Percentiles rank a stretch among this genome's conserved stretches.
Conservation (phyloP, 2,329 filamentous ascomycete genomes). For the Colletotrichum tropicicola region DNA sequence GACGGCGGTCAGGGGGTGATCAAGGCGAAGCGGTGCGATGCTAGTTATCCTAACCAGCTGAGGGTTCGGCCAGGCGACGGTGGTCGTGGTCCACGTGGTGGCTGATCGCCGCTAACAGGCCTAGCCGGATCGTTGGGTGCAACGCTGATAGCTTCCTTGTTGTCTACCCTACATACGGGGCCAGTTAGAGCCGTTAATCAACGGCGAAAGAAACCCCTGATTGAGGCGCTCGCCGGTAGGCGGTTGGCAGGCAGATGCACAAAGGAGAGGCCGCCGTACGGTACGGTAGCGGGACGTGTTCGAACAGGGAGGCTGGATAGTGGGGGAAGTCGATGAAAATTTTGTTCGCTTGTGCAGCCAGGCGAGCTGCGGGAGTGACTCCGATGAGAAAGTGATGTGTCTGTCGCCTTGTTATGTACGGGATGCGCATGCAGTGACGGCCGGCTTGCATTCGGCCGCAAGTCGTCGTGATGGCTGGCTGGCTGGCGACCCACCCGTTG, state of each 20-base stretch:
- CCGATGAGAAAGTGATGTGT: not conserved
- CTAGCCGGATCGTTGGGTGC: conserved; percentile 12
- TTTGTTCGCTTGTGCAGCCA: conserved; percentile 5
- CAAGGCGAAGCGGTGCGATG: not conserved
- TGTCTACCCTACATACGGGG: not conserved
- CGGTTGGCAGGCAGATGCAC: not conserved
- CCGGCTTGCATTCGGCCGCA: conserved; percentile 15
- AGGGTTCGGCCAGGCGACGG: too few relatives aligned
- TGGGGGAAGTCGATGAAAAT: not conserved
- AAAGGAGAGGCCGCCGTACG: not conserved
- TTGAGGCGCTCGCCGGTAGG: not conserved
- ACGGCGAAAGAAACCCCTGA: conserved; percentile 1
- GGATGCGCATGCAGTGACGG: not conserved
- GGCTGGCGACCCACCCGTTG: not conserved
- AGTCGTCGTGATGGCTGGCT: not conserved
- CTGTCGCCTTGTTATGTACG: not conserved
- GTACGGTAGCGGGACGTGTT: too few relatives aligned
- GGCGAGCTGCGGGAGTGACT: not conserved
- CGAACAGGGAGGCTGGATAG: too few relatives aligned
- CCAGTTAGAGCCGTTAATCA: not conserved
- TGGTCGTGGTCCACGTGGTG: conserved; percentile 27
- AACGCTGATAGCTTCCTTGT: conserved; percentile 14
- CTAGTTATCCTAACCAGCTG: not conserved
- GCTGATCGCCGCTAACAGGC: conserved; percentile 17
- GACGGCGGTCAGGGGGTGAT: not conserved